Evolutionary conservation across 2,329 filamentous ascomycete species (phyloP).

Genomic region (Alternaria conjuncta): DNA sequence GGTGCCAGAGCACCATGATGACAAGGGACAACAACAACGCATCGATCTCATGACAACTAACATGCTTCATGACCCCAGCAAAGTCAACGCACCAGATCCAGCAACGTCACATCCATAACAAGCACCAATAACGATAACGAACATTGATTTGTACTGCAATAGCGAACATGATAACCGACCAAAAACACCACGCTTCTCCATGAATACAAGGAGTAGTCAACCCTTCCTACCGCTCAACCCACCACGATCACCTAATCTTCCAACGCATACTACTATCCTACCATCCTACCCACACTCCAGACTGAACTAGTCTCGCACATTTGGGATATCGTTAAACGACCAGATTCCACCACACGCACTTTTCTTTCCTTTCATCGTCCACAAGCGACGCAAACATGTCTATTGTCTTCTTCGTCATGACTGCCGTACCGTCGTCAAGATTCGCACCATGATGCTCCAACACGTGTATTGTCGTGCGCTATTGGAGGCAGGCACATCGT

Average conservation of each 20-base stretch:
- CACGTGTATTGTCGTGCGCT: constrained; percentile 15
- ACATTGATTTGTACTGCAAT: background rate
- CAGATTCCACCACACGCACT: constrained; percentile 6
- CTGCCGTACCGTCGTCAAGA: constrained; percentile 34
- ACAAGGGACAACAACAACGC: background rate
- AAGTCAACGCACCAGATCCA: background rate
- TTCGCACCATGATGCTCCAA: constrained; percentile 24
- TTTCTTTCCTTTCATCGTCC: background rate
- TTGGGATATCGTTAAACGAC: constrained; percentile 13
- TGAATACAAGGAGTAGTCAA: background rate
- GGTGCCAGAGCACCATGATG: background rate
- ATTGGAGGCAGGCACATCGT: constrained; percentile 24
- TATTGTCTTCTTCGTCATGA: constrained; percentile 18
- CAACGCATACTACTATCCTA: background rate
- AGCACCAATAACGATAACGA: background rate
- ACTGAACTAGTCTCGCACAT: background rate
- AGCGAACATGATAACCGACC: background rate
- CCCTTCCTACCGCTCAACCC: background rate
- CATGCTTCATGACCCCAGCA: background rate
- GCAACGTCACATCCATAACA: background rate
- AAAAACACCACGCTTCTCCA: constrained; percentile 1
- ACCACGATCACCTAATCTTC: background rate
- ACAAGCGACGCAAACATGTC: constrained; percentile 3
- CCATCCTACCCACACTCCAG: background rate
- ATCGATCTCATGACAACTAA: background rate